These are phyloP conservation scores for Pichia cephalocereana DNA, from an alignment of 805 yeast genomes.

Conservation along the genomic window DNA sequence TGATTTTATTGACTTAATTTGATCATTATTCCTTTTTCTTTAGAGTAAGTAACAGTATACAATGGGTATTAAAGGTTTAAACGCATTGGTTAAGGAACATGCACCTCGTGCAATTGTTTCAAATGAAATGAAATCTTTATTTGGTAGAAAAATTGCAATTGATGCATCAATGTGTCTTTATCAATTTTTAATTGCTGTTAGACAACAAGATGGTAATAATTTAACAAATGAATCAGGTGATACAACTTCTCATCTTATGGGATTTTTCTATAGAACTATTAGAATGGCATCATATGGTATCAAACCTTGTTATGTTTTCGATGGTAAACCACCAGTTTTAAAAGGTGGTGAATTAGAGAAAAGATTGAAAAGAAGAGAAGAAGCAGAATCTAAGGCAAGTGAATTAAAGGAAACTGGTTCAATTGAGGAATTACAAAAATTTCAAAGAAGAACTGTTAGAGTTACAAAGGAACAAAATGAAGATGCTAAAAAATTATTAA, in stretches of 20 bases:
- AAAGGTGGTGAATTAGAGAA: conserved; percentile 91
- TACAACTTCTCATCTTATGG: conserved; percentile 89
- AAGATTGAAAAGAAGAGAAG: conserved; percentile 70
- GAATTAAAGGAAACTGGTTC: conserved; percentile 75
- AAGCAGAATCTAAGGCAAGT: conserved; percentile 68
- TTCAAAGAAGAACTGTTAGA: conserved; percentile 79
- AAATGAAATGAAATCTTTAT: conserved; percentile 73
- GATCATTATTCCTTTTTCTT: background rate
- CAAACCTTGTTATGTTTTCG: conserved; percentile 94
- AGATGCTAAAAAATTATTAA: conserved; percentile 76
- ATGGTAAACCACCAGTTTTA: conserved; percentile 93
- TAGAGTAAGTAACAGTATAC: background rate
- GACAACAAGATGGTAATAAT: conserved; percentile 96
- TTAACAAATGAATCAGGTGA: conserved; percentile 83
- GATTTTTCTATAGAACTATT: conserved; percentile 90
- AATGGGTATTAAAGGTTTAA: conserved; percentile 56
- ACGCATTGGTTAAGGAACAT: conserved; percentile 78
- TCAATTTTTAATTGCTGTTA: conserved; percentile 90
- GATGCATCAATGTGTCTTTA: conserved; percentile 95
- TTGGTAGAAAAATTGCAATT: conserved; percentile 96
- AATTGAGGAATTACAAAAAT: conserved; percentile 62
- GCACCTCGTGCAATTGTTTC: conserved; percentile 76
- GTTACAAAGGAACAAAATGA: conserved; percentile 89
- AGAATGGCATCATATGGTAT: conserved; percentile 87
- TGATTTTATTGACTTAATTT: too few species aligned